Evolutionary conservation across 179 eudicot genomes (phyloP), one percentile per base, ranked within the genome.

Genomic region (Silene vulgaris): DNA sequence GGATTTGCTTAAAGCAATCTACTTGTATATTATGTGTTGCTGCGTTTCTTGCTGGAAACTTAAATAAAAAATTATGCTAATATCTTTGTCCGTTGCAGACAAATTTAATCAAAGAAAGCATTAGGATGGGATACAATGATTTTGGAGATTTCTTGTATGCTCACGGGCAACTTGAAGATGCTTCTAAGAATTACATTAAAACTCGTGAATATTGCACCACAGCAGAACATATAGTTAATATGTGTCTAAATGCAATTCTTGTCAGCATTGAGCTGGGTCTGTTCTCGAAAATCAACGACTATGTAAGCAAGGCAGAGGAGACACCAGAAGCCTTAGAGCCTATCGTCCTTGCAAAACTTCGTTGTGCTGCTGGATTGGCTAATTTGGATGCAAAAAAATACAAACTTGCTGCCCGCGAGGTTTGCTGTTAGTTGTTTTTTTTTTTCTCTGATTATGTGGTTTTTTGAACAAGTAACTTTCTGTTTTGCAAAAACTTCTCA

Each of bases 191-290:
- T 76, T 94, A 90, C 12, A 87, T 89, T 37, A 96, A 96, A 14
- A 90, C 98, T 65, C 97, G 98, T 85, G 97, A 94, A 80, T 94
- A 94, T 79, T 94, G 98, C 81, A 94, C 98, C 40, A 92, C 97
- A 23, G 84, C 89, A 50, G 92, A 90, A 84, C 98, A 94, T 77
- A 88, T 90, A 12, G 84, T 89, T 65, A 87, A 88, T 65, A 92
- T 94, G 98, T 94, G 98, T 71, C 77, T 92, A 80, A 94, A 88
- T 84, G 92, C 97, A 4, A 92, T 92, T 73, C 83, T 94, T 79
- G 96, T 90, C 60, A 94, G 98, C 86, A 90, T 94, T 67, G 98
- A 94, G 88, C 85, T 92, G 95, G 91, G 96, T 43, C 97, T 92
- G 80, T 94, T 94, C 78, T 76, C 91, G 3, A 97, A 94, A 81